A percentile compares a stretch with the other conserved stretches of the same genome.
Conservation (phyloP, 495 filamentous ascomycete species). For the Xylaria curta region DNA sequence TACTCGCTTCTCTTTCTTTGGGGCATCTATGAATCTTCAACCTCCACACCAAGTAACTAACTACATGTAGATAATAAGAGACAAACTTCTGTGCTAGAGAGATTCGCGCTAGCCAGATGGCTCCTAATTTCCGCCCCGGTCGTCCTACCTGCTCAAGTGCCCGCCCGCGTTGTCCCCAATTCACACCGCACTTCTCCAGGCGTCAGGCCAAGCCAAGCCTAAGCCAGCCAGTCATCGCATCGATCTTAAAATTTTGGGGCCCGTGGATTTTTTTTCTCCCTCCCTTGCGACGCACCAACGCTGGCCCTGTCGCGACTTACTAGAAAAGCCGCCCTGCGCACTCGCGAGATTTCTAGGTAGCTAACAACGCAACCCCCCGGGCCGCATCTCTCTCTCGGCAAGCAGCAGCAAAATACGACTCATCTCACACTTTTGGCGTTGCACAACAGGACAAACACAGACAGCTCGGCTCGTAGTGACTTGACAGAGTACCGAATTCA, state of each 20-base stretch:
- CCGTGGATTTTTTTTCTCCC: conserved; percentile 25
- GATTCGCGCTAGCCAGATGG: conserved; percentile 20
- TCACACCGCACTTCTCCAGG: conserved; percentile 30
- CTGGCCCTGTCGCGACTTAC: conserved; percentile 18
- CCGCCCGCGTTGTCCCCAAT: conserved; percentile 18
- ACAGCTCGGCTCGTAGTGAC: neutral
- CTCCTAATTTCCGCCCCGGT: conserved; percentile 24
- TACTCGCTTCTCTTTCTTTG: conserved; percentile 1
- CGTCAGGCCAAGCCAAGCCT: conserved; percentile 11
- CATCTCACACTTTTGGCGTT: conserved; percentile 12
- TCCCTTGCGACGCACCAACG: conserved; percentile 21
- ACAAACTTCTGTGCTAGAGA: conserved; percentile 19
- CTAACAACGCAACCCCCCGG: conserved; percentile 1
- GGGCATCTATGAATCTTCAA: neutral
- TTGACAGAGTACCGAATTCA: neutral
- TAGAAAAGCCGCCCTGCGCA: conserved; percentile 27
- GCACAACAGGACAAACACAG: conserved; percentile 17
- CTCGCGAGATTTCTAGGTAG: conserved; percentile 21
- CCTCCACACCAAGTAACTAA: neutral
- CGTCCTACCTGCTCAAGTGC: conserved; percentile 15
- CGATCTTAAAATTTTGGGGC: conserved; percentile 14
- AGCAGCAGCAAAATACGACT: neutral
- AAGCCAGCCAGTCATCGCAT: conserved; percentile 22
- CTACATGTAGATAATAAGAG: neutral
- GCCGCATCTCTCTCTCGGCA: conserved; percentile 6